Percentiles rank a stretch among this genome's conserved stretches.
These are phyloP conservation scores for Rubia yunnanensis DNA, from an alignment of 257 asterid species.

Conservation along the genomic window DNA sequence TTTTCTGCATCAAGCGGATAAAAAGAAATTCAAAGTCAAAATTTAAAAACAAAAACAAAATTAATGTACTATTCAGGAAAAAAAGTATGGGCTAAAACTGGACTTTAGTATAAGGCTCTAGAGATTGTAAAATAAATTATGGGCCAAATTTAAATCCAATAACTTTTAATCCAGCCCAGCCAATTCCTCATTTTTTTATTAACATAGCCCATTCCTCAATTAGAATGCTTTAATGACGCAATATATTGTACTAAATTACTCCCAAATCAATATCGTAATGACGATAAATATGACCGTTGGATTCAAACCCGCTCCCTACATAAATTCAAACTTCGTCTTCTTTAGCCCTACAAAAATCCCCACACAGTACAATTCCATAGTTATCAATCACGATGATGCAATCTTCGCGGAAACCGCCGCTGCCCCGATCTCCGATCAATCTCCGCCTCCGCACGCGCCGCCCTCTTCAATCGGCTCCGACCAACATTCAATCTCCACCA, in stretches of 20 bases:
- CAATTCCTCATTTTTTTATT: too few species aligned
- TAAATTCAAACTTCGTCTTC: background rate
- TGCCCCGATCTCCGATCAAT: slow-evolving; percentile 73
- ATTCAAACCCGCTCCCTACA: background rate
- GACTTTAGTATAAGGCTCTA: too few species aligned
- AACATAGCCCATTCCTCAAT: background rate
- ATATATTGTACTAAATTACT: background rate
- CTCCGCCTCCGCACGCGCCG: slow-evolving; percentile 63
- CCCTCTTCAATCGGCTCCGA: slow-evolving; percentile 40
- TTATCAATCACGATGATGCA: slow-evolving; percentile 44
- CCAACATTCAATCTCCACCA: slow-evolving; percentile 39
- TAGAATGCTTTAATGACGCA: background rate
- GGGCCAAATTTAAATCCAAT: background rate
- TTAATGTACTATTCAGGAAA: too few species aligned
- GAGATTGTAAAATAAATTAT: too few species aligned
- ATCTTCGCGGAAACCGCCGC: slow-evolving; percentile 73
- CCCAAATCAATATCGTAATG: background rate
- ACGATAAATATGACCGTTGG: background rate
- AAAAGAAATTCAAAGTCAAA: too few species aligned
- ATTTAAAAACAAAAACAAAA: too few species aligned
- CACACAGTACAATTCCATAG: background rate
- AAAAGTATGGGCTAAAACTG: too few species aligned
- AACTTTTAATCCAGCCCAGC: background rate
- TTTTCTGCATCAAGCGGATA: too few species aligned
- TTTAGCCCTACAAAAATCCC: background rate